A percentile compares a stretch with the other conserved stretches of the same genome.
Conservation (phyloP, 1,284 basidiomycete genomes). For the Apiotrichum montevideense region DNA sequence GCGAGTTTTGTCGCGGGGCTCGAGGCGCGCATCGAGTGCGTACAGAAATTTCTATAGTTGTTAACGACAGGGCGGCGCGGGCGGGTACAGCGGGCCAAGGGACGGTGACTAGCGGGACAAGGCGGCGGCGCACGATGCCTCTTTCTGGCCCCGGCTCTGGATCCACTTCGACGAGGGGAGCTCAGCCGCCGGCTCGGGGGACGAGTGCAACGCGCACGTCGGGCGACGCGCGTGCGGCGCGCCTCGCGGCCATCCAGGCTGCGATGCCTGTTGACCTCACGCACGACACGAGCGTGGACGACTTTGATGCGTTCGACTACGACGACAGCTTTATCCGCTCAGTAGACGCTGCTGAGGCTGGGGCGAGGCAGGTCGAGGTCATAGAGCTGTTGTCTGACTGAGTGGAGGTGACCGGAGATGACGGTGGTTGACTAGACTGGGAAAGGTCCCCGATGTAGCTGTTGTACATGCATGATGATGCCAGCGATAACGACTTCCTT, state of each 20-base stretch:
- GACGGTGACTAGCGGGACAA: background rate
- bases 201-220: background rate
- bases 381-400: background rate
- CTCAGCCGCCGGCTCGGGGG: too few relatives aligned
- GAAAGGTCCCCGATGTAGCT: too few relatives aligned
- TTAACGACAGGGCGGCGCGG: slow-evolving; percentile 18
- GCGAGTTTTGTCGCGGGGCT: slow-evolving; percentile 26
- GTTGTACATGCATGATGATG: too few relatives aligned
- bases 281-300: background rate
- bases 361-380: too few relatives aligned
- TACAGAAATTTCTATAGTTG: background rate
- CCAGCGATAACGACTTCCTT: too few relatives aligned
- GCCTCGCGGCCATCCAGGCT: slow-evolving; percentile 14
- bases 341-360: slow-evolving; percentile 20
- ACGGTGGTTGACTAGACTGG: background rate
- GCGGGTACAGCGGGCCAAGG: background rate
- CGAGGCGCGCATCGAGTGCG: slow-evolving; percentile 23
- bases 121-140: background rate
- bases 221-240: slow-evolving; percentile 8
- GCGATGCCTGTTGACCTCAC: background rate
- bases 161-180: background rate
- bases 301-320: slow-evolving; percentile 3
- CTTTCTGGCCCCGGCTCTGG: background rate
- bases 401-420: too few relatives aligned
- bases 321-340: slow-evolving; percentile 26